Base-by-base conservation (phyloP, 371 early-diverging fungal genomes). In the Aphelidium insulamus region DNA sequence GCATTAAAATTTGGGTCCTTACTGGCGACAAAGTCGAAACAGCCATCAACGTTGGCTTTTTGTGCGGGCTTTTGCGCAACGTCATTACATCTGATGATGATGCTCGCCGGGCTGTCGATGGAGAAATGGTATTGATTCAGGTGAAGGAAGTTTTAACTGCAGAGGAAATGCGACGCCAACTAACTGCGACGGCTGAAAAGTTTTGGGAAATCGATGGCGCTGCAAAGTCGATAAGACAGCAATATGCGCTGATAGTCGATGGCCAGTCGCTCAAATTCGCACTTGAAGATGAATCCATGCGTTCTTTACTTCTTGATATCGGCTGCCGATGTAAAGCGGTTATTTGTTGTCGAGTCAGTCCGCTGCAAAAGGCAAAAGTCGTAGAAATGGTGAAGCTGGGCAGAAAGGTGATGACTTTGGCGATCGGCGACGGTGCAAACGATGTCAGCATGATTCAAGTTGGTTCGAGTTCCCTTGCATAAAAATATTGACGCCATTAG, bases 11-110 rank as follows among this genome's bases (percentile, higher is more conserved):
- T 22, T 99, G 97, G 97, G 97, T 99, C 21, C 51, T 99, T 35
- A 99, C 99, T 2, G 99, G 99, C 28, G 99, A 99, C 55, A 97
- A 97, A 55, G 54, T 88, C 53, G 98, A 98, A 52, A 98, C 98
- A 0, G 98, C 99, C n/a, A 85, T 90, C 55, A 85, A 84, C 50
- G 85, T 94, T 48, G 92, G 88, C 0, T 88, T 87, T 52, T 71
- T 83, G 0, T 76, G 77, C 34, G 73, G 75, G 29, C 48, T 94
- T 20, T 48, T 94, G 12, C 67, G 72, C 26, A 55, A 57, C 24
- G 59, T 66, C 8, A 72, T 75, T 74, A 55, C n/a, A 63, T 32
- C 56, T 80, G 25, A 72, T 75, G 63, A 71, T 61, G 19, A 47
- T 82, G 27, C 65, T 59, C 40, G 72, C n/a, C n/a, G 64, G 37